These are phyloP conservation scores for Debaryomyces sp. DNA, from an alignment of 1,139 yeast species.

Conservation along the genomic window DNA sequence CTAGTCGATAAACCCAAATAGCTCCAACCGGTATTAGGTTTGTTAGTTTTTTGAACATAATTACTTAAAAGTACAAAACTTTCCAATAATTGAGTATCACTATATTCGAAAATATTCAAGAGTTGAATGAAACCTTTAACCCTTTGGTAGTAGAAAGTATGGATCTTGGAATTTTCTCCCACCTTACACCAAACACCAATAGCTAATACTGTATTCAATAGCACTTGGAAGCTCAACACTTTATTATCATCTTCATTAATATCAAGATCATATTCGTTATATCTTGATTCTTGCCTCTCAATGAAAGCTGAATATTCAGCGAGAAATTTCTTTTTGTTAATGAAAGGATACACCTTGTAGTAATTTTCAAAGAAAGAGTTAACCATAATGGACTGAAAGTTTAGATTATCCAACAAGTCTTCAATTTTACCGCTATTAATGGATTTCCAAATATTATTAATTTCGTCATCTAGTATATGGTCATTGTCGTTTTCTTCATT, in stretches of 20 bases:
- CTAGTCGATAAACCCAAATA: slow-evolving; percentile 65
- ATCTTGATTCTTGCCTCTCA: slow-evolving; percentile 3
- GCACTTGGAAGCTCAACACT: slow-evolving; percentile 25
- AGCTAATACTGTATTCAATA: slow-evolving; percentile 23
- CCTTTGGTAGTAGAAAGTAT: slow-evolving; percentile 20
- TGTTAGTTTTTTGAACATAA: slow-evolving; percentile 64
- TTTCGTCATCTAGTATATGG: slow-evolving; percentile 18
- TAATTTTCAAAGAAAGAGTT: slow-evolving; percentile 19
- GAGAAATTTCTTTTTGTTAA: slow-evolving; percentile 57
- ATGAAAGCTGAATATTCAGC: slow-evolving; percentile 38
- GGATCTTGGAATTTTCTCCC: slow-evolving; percentile 22
- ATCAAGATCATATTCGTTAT: slow-evolving; percentile 7
- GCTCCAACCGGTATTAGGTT: slow-evolving; percentile 66
- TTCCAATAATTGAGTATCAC: slow-evolving; percentile 57
- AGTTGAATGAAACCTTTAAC: slow-evolving; percentile 18
- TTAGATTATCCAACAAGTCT: slow-evolving; percentile 18
- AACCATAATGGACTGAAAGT: slow-evolving; percentile 20
- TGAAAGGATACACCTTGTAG: slow-evolving; percentile 55
- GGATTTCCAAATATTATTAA: slow-evolving; percentile 18
- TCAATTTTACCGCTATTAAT: slow-evolving; percentile 20
- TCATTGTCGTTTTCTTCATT: slow-evolving; percentile 17
- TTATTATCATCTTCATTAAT: slow-evolving; percentile 15
- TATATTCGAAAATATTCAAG: slow-evolving; percentile 30
- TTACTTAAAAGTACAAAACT: slow-evolving; percentile 59
- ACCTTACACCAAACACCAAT: slow-evolving; percentile 26